Evolutionary conservation across 1,139 yeast genomes (phyloP), one percentile per base, ranked within the genome.

Genomic region (Groenewaldozyma sp.): DNA sequence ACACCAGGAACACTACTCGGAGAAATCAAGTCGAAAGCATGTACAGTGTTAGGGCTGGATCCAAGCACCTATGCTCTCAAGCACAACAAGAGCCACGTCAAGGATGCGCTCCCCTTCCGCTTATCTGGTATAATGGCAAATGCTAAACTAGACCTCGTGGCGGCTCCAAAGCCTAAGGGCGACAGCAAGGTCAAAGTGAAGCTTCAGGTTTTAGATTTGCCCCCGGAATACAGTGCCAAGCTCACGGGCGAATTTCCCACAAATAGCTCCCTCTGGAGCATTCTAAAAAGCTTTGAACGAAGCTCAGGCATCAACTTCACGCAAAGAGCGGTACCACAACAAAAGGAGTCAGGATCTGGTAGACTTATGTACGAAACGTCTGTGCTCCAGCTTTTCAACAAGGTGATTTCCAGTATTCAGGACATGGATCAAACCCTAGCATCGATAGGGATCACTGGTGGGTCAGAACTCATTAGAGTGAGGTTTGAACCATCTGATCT

Each of bases 261-360:
- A 13, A 34, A 37, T 10, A 41, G 49, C 6, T 45, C 57, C 4
- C 24, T 56, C 4, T 53, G 57, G 56, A 38, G 43, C 13, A 49
- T 56, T 13, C 46, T 56, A 13, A 40, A 38, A 35, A 42, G 48
- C 31, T 56, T 56, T 41, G 59, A 56, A 39, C 35, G 37, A 10
- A 42, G 37, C 11, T 48, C 56, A 2, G 58, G 56, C 20, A 48
- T 56, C 38, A 53, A 54, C 29, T 44, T 56, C 34, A 56, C 60
- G 2, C 37, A 45, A 24, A 42, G 60, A 14, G 37, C 49, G 6
- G 40, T 40, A 10, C 38, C 40, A 28, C 42, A 44, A 27, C 35
- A 39, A 27, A 42, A 39, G 28, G 40, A 29, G 31, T 31, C 20
- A 6, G 37, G 39, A 7, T 34, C 43, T 4, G 50, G 50, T 4